phyloP scores from a whole-genome alignment of 805 yeast genomes.

The Monosporozyma solicola region DNA sequence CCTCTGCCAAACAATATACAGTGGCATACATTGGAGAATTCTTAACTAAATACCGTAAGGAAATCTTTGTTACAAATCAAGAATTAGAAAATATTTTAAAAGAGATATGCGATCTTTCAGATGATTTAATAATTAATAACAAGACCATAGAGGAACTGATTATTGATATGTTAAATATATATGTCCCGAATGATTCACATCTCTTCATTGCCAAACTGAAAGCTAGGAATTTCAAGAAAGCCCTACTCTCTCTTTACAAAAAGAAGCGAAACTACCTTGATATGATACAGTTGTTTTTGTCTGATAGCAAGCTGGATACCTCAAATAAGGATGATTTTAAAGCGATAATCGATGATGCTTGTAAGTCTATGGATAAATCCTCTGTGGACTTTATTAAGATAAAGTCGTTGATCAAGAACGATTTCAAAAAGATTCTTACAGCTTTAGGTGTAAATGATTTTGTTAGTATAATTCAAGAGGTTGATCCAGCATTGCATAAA shows the following conservation, averaged over 20 bases:
- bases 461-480: conserved; percentile 5
- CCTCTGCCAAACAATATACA: conserved; percentile 4
- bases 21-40: conserved; percentile 13
- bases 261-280: conserved; percentile 5
- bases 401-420: conserved; percentile 6
- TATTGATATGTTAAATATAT: conserved; percentile 19
- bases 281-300: neutral
- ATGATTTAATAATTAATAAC: conserved; percentile 10
- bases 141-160: neutral
- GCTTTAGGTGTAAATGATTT: conserved; percentile 6
- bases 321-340: neutral
- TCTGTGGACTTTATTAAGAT: conserved; percentile 4
- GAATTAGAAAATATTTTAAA: conserved; percentile 41
- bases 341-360: neutral
- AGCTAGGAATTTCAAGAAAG: conserved; percentile 16
- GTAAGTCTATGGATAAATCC: neutral
- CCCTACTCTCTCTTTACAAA: conserved; percentile 16
- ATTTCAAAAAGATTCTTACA: conserved; percentile 9
- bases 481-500: conserved; percentile 18
- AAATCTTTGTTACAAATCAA: conserved; percentile 55
- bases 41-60: neutral
- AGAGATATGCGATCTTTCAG: conserved; percentile 35
- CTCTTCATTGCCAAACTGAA: conserved; percentile 29
- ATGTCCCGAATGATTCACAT: conserved; percentile 48
- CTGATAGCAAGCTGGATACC: neutral